Conservation (phyloP, 23 red algal genomes). For the Pyropia haitanensis region DNA sequence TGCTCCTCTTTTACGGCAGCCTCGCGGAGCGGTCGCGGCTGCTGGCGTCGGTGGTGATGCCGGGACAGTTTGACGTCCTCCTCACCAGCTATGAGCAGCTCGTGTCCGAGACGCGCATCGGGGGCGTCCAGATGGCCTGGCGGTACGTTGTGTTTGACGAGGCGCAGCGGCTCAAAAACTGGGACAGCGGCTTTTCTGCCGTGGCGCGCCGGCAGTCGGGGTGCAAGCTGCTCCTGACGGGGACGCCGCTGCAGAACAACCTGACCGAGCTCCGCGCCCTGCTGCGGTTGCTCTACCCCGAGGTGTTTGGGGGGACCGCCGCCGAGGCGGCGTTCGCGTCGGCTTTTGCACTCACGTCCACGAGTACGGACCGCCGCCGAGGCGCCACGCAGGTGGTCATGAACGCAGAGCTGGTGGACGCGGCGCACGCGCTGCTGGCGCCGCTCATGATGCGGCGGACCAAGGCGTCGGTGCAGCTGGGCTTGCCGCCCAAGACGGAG, state of each 20-base stretch:
- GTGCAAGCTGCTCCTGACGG: slow-evolving; percentile 21
- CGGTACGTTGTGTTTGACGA: slow-evolving; percentile 40
- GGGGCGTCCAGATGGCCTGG: neutral
- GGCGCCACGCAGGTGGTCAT: too few species aligned
- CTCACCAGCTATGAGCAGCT: slow-evolving; percentile 36
- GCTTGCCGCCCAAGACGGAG: too few species aligned
- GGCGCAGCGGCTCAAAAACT: slow-evolving; percentile 39
- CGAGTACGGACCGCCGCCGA: too few species aligned
- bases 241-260: slow-evolving; percentile 43
- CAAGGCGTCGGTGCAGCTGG: neutral
- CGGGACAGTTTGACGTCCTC: neutral
- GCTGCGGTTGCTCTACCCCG: slow-evolving; percentile 26
- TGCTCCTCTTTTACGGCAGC: slow-evolving; percentile 21
- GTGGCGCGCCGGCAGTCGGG: neutral
- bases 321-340: too few species aligned
- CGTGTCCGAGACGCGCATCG: neutral
- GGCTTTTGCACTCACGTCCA: too few species aligned
- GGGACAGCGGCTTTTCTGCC: neutral
- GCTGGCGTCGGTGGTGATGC: neutral
- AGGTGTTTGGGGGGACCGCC: too few species aligned
- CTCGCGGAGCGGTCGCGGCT: neutral
- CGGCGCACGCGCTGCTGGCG: neutral
- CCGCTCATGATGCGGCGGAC: slow-evolving; percentile 13
- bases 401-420: too few species aligned
- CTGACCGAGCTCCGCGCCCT: slow-evolving; percentile 23